Evolutionary conservation across 2,329 filamentous ascomycete species (phyloP).

Genomic region (Ceratocystis cacaofunesta): DNA sequence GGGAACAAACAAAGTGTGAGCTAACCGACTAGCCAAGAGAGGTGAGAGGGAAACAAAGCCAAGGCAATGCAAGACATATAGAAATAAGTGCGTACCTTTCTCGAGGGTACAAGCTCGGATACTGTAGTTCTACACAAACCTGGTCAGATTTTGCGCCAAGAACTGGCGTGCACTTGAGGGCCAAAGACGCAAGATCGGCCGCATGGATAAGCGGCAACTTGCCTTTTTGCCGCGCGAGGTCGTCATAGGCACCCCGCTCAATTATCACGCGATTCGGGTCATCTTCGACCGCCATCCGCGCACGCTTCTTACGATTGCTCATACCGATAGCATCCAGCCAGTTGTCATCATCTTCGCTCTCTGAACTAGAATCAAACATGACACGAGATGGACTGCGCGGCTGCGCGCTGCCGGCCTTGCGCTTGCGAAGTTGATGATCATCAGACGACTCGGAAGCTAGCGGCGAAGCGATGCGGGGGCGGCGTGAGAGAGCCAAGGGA

Average conservation of each 20-base stretch:
- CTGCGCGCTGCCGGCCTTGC: constrained; percentile 27
- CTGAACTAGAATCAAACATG: constrained; percentile 36
- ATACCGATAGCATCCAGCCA: constrained; percentile 33
- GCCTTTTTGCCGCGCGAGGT: constrained; percentile 23
- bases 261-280: constrained; percentile 11
- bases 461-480: constrained; percentile 11
- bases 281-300: constrained; percentile 13
- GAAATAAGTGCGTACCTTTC: constrained; percentile 41
- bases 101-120: constrained; percentile 57
- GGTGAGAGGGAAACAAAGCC: neutral
- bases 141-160: constrained; percentile 37
- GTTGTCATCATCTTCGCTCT: constrained; percentile 36
- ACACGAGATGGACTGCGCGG: constrained; percentile 34
- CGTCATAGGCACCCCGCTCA: constrained; percentile 9
- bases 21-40: constrained; percentile 9
- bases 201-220: constrained; percentile 40
- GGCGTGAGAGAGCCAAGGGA: neutral
- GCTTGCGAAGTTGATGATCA: constrained; percentile 28
- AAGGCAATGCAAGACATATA: neutral
- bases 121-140: constrained; percentile 57
- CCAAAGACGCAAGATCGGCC: constrained; percentile 38
- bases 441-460: constrained; percentile 11
- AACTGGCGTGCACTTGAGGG: constrained; percentile 36
- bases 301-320: constrained; percentile 31
- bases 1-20: neutral